Base-by-base conservation (phyloP, 1,139 yeast species). In the Petasospora fabianii region DNA sequence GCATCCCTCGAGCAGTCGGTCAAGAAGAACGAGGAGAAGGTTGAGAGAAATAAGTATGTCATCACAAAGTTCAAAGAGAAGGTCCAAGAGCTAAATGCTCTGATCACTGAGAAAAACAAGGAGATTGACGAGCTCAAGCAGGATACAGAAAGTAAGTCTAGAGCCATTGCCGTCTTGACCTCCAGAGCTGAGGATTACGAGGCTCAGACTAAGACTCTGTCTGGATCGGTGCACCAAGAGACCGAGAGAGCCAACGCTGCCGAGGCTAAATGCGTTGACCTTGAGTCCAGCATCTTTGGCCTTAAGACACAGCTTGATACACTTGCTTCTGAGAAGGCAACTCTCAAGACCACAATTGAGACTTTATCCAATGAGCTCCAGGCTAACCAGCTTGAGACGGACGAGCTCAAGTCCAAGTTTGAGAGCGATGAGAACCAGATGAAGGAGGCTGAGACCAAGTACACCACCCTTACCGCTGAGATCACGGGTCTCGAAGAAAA, bases 51-150 rank as follows among this genome's bases (percentile, higher is more conserved):
- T 10, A 48, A 45, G 19, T 30, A 38, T 29, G 45, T 48, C 5
- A 42, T 55, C 19, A 32, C 41, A 3, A 49, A 60, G 57, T 50
- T 55, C 61, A 41, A 59, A 53, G 45, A 61, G 49, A 39, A 61
- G 56, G 57, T 76, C 6, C 55, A 64, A 2, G 51, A 61, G 36
- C 56, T 59, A 16, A 26, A 26, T n/a, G 15, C 28, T 10, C 4
- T 77, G 39, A 60, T 79, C 18, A 58, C 77, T 6, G 34, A 47
- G 7, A 49, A 49, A 30, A 36, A 42, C 7, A 30, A 29, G 6
- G 54, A 58, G 41, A 57, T 59, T 44, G 49, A 44, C 13, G 62
- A 59, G 11, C 42, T 67, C 24, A 44, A 52, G 21, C 43, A 44
- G n/a, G 61, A 61, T 35, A 51, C 64, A 34, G 43, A 51, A 19